These are phyloP conservation scores for Lecanoromycetidae sp. DNA, from an alignment of 2,329 filamentous ascomycete genomes.

Conservation along the genomic window DNA sequence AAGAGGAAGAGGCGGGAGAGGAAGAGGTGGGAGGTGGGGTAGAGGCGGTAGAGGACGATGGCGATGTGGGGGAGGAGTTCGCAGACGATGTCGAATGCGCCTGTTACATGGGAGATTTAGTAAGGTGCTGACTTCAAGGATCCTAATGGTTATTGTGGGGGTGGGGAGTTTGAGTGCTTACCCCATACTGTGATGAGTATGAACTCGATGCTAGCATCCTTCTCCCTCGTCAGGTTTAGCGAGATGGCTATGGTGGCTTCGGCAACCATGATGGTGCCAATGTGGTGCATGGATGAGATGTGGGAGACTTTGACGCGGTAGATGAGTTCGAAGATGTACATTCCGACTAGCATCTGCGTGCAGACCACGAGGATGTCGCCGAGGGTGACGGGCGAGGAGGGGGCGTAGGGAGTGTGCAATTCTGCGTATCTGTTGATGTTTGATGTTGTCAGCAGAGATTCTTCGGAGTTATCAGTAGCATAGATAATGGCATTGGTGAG, in stretches of 20 bases:
- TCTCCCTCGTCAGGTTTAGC: slow-evolving; percentile 21
- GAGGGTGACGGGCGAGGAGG: slow-evolving; percentile 25
- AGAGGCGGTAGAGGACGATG: slow-evolving; percentile 35
- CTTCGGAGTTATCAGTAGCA: too few species aligned
- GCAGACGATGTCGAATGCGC: slow-evolving; percentile 35
- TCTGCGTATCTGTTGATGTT: too few species aligned
- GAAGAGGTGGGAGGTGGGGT: slow-evolving; percentile 29
- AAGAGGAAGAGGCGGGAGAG: slow-evolving; percentile 30
- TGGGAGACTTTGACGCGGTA: slow-evolving; percentile 32
- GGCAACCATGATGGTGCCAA: slow-evolving; percentile 31
- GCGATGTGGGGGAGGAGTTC: slow-evolving; percentile 37
- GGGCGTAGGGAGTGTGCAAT: slow-evolving; percentile 25
- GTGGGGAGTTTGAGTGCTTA: slow-evolving; percentile 18
- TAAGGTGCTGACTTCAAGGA: not conserved
- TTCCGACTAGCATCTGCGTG: slow-evolving; percentile 33
- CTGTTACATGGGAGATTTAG: slow-evolving; percentile 19
- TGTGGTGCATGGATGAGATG: slow-evolving; percentile 32
- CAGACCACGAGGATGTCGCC: slow-evolving; percentile 32
- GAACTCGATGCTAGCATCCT: slow-evolving; percentile 28
- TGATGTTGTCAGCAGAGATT: too few species aligned
- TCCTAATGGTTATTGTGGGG: not conserved
- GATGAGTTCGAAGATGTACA: slow-evolving; percentile 37
- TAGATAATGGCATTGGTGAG: too few species aligned
- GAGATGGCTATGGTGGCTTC: slow-evolving; percentile 33
- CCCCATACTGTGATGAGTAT: slow-evolving; percentile 31